Evolutionary conservation across 768 basidiomycete genomes (phyloP), one percentile per base, ranked within the genome.

Genomic region (Xerocomellus chrysenteron): DNA sequence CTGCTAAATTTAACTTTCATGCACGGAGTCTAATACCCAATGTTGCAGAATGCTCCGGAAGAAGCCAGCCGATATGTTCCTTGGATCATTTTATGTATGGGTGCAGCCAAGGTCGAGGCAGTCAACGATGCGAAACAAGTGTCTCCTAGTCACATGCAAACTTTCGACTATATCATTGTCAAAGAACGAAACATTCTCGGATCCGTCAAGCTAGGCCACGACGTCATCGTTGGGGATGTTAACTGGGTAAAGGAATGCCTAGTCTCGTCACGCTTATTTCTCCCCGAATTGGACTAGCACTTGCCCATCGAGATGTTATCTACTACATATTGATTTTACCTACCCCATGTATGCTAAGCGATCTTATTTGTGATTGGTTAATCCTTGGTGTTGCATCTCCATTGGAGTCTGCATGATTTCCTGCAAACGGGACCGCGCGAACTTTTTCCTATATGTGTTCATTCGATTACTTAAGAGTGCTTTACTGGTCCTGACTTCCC

Each of bases 201-300:
- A 70, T 13, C 73, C 74, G 37, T 71, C 68, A 47, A 60, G 59
- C 32, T 58, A 60, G 52, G 61, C 57, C 24, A 46, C 33, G 65
- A 65, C 21, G 75, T 65, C 24, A 76, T 73, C 17, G 73, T 72
- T 40, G 84, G 86, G 16, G 73, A 78, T 55, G 82, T 89, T 73
- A 65, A 71, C 17, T 93, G 89, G 89, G 81, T 93, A 40, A 94
- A 93, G 69, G 82, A 89, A 46, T 87, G 88, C 64, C 73, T 93
- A 32, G 80, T 90, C 57, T 79, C 86, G 16, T 85, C 86, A 14
- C 75, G 84, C 33, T 65, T 82, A 28, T 66, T 81, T 4, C 72
- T 75, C 42, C 67, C 74, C 4, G 57, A 58, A 44, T 44, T 49
- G 43, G 56, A 63, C 39, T 63, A 36, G 55, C 10, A 7, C 45